Base-by-base conservation (phyloP, 257 asterid genomes). In the Cruciata laevipes region DNA sequence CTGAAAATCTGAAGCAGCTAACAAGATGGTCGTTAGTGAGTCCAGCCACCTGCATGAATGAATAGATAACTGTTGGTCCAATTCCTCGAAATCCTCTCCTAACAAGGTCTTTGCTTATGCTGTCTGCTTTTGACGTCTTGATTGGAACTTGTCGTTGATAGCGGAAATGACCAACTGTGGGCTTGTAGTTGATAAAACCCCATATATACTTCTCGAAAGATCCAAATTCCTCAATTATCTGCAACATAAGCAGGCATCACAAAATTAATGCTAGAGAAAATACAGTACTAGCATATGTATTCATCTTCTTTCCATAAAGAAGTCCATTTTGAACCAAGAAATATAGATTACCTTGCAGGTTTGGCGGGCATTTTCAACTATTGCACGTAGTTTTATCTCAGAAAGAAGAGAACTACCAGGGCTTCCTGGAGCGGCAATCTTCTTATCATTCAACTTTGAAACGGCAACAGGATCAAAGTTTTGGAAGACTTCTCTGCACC, bases 41-140 rank as follows among this genome's bases (percentile, higher is more conserved):
- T 71, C 99, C 99, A 55, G 89, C 85, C 23, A 75, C 96, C 77
- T 93, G 99, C 97, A 93, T 93, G 72, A 93, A 93, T 1, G 99
- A 90, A 86, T 93, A 90, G 49, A 88, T 86, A 0, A 85, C 97
- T n/a, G 97, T 93, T 14, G 96, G 96, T 6, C 97, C 99, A 16
- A 90, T 96, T 68, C 99, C 97, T 49, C 97, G 89, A 27, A 93
- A 88, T 37, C 97, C 99, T 82, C 99, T 86, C 74, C 88, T 79
- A 35, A 90, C 86, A 1, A 93, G 87, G 79, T 90, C 99, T 80
- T 90, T 90, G 88, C 99, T 93, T 61, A 93, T 88, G 61, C 88
- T 75, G 61, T 90, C 99, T 24, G 99, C 95, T 79, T 93, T 93
- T 10, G 97, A 93, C 51, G 95, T 71, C 74, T 49, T 76, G 32